These are phyloP conservation scores for Senna tora DNA, from an alignment of 306 rosid species.

Conservation along the genomic window DNA sequence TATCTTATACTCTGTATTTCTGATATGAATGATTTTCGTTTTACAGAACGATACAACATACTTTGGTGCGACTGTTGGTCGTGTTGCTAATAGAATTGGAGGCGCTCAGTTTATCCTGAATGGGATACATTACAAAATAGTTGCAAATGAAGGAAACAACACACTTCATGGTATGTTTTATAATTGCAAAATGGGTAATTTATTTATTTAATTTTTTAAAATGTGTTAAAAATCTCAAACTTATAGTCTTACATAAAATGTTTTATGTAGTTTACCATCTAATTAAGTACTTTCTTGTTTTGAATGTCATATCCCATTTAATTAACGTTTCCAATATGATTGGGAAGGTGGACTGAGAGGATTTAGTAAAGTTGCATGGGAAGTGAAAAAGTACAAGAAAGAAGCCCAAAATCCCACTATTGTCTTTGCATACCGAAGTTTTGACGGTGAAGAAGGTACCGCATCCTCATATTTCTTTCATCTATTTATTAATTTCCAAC, in stretches of 20 bases:
- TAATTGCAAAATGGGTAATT: no score
- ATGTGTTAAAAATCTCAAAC: no score
- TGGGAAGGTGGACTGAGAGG: slow-evolving; percentile 67
- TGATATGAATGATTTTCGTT: not conserved
- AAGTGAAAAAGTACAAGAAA: slow-evolving; percentile 42
- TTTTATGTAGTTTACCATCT: no score
- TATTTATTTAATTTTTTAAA: no score
- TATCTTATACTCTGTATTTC: no score
- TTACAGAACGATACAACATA: slow-evolving; percentile 55
- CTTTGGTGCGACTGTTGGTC: slow-evolving; percentile 59
- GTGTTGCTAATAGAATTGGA: slow-evolving; percentile 68
- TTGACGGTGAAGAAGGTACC: slow-evolving; percentile 66
- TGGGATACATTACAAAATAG: slow-evolving; percentile 56
- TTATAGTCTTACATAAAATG: no score
- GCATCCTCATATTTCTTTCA: no score
- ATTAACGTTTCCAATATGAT: no score
- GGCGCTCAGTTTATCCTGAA: slow-evolving; percentile 59
- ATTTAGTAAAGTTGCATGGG: slow-evolving; percentile 64
- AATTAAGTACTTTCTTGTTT: no score
- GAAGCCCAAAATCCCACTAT: slow-evolving; percentile 49
- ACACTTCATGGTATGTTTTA: slow-evolving; percentile 73
- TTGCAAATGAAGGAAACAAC: slow-evolving; percentile 63
- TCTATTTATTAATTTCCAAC: no score
- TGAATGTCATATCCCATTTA: no score
- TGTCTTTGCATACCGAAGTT: slow-evolving; percentile 51